A percentile compares a stretch with the other conserved stretches of the same genome.
These are phyloP conservation scores for Thermoascus crustaceus DNA, from an alignment of 2,329 filamentous ascomycete species.

Conservation along the genomic window DNA sequence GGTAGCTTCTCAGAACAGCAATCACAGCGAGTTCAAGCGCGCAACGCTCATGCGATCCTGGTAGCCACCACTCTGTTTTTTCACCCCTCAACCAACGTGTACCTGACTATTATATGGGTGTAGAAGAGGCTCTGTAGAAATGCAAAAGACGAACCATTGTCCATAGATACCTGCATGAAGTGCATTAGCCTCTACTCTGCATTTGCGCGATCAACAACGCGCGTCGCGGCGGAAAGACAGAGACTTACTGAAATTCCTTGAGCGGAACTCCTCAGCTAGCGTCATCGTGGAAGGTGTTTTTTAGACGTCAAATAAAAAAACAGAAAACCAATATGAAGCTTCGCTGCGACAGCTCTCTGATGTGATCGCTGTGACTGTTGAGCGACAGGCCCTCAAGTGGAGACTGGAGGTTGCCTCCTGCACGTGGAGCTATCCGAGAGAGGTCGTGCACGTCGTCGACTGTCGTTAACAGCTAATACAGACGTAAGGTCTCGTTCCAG, in stretches of 20 bases:
- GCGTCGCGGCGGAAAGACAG: slow-evolving; percentile 3
- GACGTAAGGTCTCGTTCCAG: not conserved
- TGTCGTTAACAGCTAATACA: not conserved
- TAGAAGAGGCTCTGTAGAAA: not conserved
- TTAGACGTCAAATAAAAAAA: not conserved
- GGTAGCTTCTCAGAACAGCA: no score
- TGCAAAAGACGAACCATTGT: slow-evolving; percentile 50
- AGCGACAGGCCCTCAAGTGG: not conserved
- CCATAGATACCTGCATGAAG: slow-evolving; percentile 55
- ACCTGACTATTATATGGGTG: not conserved
- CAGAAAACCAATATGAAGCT: not conserved
- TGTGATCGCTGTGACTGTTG: slow-evolving; percentile 1
- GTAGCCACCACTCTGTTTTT: no score
- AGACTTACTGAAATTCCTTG: slow-evolving; percentile 57
- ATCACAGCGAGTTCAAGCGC: no score
- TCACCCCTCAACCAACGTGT: no score
- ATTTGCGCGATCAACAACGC: slow-evolving; percentile 6
- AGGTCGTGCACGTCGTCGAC: not conserved
- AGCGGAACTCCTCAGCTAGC: slow-evolving; percentile 54
- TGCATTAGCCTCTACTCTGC: slow-evolving; percentile 6
- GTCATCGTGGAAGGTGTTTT: slow-evolving; percentile 40
- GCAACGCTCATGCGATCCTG: no score
- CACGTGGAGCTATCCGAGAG: no score
- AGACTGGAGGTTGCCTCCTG: no score
- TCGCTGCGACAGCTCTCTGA: no score